Conservation (phyloP, 2,329 filamentous ascomycete species). For the Neonectria punicea region DNA sequence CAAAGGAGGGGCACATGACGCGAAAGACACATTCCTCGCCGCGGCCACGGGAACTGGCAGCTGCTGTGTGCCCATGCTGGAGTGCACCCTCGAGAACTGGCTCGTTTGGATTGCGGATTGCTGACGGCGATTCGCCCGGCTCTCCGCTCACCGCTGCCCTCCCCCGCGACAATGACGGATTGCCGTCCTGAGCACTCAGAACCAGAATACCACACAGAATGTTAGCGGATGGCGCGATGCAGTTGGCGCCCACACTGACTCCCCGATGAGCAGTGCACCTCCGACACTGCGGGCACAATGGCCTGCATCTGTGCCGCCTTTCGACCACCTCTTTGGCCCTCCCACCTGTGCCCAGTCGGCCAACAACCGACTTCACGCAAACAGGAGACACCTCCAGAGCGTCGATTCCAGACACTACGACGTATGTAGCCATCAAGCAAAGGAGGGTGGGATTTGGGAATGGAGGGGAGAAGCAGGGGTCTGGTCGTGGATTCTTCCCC, state of each 20-base stretch:
- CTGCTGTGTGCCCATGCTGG: conserved; percentile 34
- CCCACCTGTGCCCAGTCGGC: conserved; percentile 24
- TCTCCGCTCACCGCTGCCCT: conserved; percentile 41
- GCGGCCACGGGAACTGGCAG: conserved; percentile 31
- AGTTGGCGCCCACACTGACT: conserved; percentile 18
- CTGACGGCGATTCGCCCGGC: conserved; percentile 25
- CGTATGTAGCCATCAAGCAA: conserved; percentile 7
- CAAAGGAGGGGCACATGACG: conserved; percentile 41
- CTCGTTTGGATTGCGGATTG: conserved; percentile 20
- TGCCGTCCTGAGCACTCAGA: conserved; percentile 16
- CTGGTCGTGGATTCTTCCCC: conserved; percentile 19
- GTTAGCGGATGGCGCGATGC: conserved; percentile 28
- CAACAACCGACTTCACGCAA: conserved; percentile 24
- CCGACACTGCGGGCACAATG: conserved; percentile 13
- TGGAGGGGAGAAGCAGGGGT: conserved; percentile 22
- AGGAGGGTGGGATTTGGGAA: conserved; percentile 18
- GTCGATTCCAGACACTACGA: neutral
- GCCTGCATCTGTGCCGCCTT: conserved; percentile 1
- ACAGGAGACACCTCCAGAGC: neutral
- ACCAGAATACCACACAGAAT: conserved; percentile 15
- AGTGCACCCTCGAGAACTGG: conserved; percentile 22
- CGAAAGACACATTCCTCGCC: conserved; percentile 37
- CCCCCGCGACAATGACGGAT: conserved; percentile 28
- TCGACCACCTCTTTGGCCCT: conserved; percentile 1
- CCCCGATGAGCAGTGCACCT: conserved; percentile 16